Evolutionary conservation across 2,329 filamentous ascomycete species (phyloP).

Genomic region (Aspergillus spinulosporus): DNA sequence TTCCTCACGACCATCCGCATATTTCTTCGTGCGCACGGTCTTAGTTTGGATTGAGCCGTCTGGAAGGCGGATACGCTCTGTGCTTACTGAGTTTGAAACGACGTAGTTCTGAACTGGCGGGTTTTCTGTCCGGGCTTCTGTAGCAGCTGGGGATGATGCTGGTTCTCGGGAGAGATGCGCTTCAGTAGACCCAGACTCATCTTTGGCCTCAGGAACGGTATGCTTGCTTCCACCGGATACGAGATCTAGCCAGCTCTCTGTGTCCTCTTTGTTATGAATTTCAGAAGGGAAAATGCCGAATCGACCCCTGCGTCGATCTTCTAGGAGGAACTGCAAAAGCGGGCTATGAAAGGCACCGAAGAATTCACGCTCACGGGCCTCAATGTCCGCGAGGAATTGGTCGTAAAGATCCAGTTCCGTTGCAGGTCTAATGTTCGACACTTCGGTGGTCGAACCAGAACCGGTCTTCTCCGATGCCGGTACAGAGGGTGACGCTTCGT

Average conservation of each 20-base stretch:
- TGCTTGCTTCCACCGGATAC: constrained; percentile 29
- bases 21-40: constrained; percentile 58
- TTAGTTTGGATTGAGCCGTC: constrained; percentile 62
- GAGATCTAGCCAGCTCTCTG: constrained; percentile 31
- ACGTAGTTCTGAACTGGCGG: constrained; percentile 34
- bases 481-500: constrained; percentile 16
- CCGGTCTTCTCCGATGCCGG: constrained; percentile 12
- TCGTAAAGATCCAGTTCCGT: constrained; percentile 59
- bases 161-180: background rate
- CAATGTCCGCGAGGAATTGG: constrained; percentile 44
- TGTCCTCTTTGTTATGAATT: constrained; percentile 19
- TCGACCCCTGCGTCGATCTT: constrained; percentile 31
- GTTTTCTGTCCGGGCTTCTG: background rate
- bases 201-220: constrained; percentile 28
- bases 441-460: constrained; percentile 9
- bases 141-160: background rate
- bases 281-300: constrained; percentile 10
- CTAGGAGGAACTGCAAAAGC: constrained; percentile 36
- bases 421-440: constrained; percentile 32
- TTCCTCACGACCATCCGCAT: constrained; percentile 62
- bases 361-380: constrained; percentile 35
- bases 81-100: constrained; percentile 59
- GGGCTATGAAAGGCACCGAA: constrained; percentile 34
- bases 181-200: constrained; percentile 23
- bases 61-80: constrained; percentile 54